Evolutionary conservation across 352 stramenopile species (phyloP).

Genomic region (Blastocystis sp.): DNA sequence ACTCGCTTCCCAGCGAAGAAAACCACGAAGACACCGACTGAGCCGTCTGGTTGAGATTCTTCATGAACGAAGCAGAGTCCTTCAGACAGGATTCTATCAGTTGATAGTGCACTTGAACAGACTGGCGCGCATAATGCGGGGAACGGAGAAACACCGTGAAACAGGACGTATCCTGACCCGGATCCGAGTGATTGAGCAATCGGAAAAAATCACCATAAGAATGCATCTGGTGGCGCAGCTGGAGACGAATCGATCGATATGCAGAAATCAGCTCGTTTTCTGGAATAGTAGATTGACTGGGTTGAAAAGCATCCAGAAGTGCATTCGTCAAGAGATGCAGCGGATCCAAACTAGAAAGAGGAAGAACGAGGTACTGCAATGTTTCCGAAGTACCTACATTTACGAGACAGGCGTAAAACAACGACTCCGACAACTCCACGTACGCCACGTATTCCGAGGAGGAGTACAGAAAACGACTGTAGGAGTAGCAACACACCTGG

Average conservation of each 20-base stretch:
- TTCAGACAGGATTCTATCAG: neutral
- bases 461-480: neutral
- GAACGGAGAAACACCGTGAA: neutral
- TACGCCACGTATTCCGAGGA: neutral
- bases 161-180: neutral
- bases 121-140: neutral
- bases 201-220: neutral
- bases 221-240: neutral
- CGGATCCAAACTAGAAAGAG: neutral
- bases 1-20: neutral
- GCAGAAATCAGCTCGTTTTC: neutral
- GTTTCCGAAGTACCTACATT: neutral
- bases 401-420: neutral
- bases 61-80: neutral
- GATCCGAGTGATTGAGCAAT: neutral
- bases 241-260: neutral
- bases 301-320: neutral
- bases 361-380: no score
- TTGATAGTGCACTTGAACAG: neutral
- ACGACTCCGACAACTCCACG: neutral
- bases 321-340: neutral
- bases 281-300: neutral
- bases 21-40: neutral
- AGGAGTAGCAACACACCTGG: neutral
- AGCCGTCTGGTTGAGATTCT: neutral